Conservation (phyloP, 2,329 filamentous ascomycete species). For the Botrytis hyacinthi region DNA sequence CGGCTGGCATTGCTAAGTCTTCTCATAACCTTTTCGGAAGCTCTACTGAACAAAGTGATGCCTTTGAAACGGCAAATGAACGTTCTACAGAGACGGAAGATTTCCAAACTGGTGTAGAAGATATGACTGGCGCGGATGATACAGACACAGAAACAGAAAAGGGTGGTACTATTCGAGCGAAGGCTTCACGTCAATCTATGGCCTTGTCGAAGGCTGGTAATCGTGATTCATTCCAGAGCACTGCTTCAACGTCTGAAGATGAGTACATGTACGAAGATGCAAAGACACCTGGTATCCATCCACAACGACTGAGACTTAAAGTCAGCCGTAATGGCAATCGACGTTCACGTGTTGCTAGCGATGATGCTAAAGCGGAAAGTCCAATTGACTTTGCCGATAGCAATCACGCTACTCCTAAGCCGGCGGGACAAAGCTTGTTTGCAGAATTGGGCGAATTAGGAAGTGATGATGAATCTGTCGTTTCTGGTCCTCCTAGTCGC, state of each 20-base stretch:
- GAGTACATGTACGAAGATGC: conserved; percentile 65
- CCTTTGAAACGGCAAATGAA: conserved; percentile 74
- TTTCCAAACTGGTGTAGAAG: conserved; percentile 91
- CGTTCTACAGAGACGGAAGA: conserved; percentile 84
- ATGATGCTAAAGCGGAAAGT: conserved; percentile 57
- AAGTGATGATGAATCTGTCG: conserved; percentile 60
- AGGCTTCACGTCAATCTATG: conserved; percentile 41
- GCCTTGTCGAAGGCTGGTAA: conserved; percentile 50
- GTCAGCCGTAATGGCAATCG: conserved; percentile 62
- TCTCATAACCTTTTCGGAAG: conserved; percentile 74
- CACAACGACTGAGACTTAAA: conserved; percentile 69
- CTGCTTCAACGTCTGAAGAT: conserved; percentile 80
- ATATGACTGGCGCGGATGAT: conserved; percentile 69
- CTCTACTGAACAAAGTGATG: conserved; percentile 71
- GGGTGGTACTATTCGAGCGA: conserved; percentile 40
- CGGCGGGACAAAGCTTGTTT: conserved; percentile 74
- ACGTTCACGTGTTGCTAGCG: conserved; percentile 59
- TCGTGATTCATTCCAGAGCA: conserved; percentile 75
- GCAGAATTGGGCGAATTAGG: conserved; percentile 83
- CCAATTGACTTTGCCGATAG: conserved; percentile 55
- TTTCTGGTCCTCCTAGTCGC: conserved; percentile 53
- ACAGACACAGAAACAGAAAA: conserved; percentile 77
- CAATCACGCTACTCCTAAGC: conserved; percentile 50
- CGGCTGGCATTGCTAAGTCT: conserved; percentile 25
- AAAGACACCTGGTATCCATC: conserved; percentile 64